phyloP scores from a whole-genome alignment of 495 filamentous ascomycete genomes.

The Trypethelium eluteriae region DNA sequence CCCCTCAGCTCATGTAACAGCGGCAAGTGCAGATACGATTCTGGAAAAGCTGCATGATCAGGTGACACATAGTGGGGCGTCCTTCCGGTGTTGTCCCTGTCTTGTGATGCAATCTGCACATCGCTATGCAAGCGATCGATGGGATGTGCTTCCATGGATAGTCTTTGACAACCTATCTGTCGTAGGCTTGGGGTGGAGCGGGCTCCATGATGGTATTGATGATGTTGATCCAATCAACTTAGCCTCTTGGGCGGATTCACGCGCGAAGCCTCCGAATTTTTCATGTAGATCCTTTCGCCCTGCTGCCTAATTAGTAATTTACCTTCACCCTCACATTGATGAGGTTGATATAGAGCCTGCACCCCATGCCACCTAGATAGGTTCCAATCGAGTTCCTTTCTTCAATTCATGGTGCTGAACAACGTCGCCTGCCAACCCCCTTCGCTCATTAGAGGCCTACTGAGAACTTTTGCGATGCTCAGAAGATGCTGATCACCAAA shows the following conservation, averaged over 20 bases:
- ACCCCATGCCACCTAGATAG: too few relatives aligned
- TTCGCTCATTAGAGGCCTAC: not conserved
- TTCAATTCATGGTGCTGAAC: not conserved
- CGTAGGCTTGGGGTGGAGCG: not conserved
- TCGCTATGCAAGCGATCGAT: not conserved
- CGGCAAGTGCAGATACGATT: not conserved
- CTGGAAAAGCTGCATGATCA: not conserved
- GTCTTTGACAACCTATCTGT: not conserved
- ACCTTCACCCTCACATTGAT: too few relatives aligned
- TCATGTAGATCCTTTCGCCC: too few relatives aligned
- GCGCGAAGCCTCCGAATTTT: too few relatives aligned
- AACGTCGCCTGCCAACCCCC: not conserved
- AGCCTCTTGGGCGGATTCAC: too few relatives aligned
- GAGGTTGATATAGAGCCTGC: too few relatives aligned
- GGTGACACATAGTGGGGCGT: not conserved
- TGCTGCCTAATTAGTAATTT: too few relatives aligned
- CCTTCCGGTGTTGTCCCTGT: not conserved
- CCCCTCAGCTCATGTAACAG: not conserved
- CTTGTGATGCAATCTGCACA: not conserved
- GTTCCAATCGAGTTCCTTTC: too few relatives aligned
- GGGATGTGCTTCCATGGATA: not conserved
- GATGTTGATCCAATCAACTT: too few relatives aligned
- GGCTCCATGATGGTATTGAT: not conserved
- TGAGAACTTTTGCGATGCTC: conserved; percentile 30
- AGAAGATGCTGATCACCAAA: conserved; percentile 44